Evolutionary conservation across 306 rosid species (phyloP).

Genomic region (Senna siamea): DNA sequence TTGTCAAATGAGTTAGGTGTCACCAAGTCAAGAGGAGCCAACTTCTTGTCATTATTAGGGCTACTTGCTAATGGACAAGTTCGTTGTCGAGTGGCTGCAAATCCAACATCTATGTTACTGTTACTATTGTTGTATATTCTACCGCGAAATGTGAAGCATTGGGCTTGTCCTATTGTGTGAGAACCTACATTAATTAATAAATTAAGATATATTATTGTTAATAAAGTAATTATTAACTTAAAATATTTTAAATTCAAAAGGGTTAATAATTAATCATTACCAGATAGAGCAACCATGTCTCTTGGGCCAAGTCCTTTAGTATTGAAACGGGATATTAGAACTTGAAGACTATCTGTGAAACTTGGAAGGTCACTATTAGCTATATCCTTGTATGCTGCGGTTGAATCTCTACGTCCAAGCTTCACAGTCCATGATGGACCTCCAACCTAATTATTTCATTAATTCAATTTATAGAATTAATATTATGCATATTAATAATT

Average conservation of each 20-base stretch:
- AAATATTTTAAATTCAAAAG: not conserved
- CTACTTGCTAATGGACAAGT: conserved; percentile 40
- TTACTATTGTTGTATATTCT: conserved; percentile 51
- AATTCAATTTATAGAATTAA: too few relatives aligned
- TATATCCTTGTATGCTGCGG: conserved; percentile 28
- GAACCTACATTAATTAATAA: conserved; percentile 39
- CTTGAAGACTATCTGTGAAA: conserved; percentile 34
- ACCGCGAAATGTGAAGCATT: conserved; percentile 49
- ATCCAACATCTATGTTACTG: conserved; percentile 56
- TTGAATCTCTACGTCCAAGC: conserved; percentile 51
- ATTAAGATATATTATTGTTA: not conserved
- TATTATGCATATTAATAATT: too few relatives aligned
- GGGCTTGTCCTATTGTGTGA: conserved; percentile 64
- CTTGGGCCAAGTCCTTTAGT: conserved; percentile 40
- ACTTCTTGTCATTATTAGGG: conserved; percentile 30
- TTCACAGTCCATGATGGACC: conserved; percentile 55
- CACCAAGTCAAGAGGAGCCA: conserved; percentile 61
- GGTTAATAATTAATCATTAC: not conserved
- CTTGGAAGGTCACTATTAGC: conserved; percentile 38
- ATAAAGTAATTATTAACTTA: too few relatives aligned
- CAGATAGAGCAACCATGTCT: conserved; percentile 50
- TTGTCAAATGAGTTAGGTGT: conserved; percentile 65
- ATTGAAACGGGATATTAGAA: conserved; percentile 21
- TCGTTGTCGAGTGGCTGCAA: conserved; percentile 52
- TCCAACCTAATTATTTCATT: conserved; percentile 25